Base-by-base conservation (phyloP, 768 basidiomycete species). In the Calocybe gangraenosa region DNA sequence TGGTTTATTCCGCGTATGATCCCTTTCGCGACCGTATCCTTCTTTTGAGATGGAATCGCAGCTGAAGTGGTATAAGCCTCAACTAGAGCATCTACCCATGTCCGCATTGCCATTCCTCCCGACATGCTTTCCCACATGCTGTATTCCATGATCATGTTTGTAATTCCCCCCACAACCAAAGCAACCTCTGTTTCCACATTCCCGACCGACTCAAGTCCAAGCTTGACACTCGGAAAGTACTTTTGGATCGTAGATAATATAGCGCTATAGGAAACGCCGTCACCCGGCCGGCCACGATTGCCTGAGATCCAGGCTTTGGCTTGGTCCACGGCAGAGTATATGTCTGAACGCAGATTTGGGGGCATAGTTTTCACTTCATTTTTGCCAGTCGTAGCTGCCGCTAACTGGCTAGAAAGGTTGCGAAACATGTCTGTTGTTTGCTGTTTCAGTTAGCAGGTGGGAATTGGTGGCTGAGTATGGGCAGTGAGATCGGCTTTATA, bases 91-190 rank as follows among this genome's bases (percentile, higher is more conserved):
- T 79, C 75, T 3, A 69, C 68, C 77, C 76, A 78, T 8, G 74
- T 78, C 28, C 73, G 67, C 68, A 78, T 74, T 32, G 76, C 70
- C 75, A 78, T 76, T 21, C 66, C 75, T 5, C 74, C 73, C 3
- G 76, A 71, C 74, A 77, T 75, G 7, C 71, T 70, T 44, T 78
- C 74, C 75, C 75, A 76, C 58, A 68, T 72, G 57, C 75, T 77
- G 62, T 76, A 68, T 58, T 76, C 75, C 49, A 78, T 55, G 17
- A 74, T 62, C 74, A 76, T 72, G 51, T 78, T 75, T 46, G 78
- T 76, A 34, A 76, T 60, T 9, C 76, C 78, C 15, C 75, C 74
- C 7, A 79, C 69, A 47, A 78, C 59, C 39, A 72, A 57, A 9
- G 74, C 70, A 35, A 70, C 67, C 54, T 79, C 76, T n/a, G 60